A percentile compares a stretch with the other conserved stretches of the same genome.
phyloP scores from a whole-genome alignment of 1,139 yeast species.

The Hemisphaericaspora xylofermentans region DNA sequence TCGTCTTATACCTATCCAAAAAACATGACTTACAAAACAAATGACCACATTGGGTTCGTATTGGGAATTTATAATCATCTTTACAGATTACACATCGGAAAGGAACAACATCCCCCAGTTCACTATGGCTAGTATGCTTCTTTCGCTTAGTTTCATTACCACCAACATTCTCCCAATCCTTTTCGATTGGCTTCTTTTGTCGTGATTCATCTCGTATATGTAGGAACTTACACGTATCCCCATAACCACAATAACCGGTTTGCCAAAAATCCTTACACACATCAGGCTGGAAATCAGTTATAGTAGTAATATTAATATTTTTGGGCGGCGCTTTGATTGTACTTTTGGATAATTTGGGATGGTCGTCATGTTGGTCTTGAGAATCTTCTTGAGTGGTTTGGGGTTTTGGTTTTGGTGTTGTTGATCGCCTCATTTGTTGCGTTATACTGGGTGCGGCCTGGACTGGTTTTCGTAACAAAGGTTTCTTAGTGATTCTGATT shows the following conservation, averaged over 20 bases:
- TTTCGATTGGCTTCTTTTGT: conserved; percentile 65
- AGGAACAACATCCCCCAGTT: conserved; percentile 39
- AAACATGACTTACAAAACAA: conserved; percentile 68
- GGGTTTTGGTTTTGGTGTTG: not conserved
- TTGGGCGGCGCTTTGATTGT: conserved; percentile 3
- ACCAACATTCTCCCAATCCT: conserved; percentile 64
- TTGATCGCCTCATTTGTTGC: too few relatives aligned
- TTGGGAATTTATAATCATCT: conserved; percentile 54
- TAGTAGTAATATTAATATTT: conserved; percentile 66
- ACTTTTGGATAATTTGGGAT: not conserved
- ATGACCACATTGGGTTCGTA: conserved; percentile 66
- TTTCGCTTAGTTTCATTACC: not conserved
- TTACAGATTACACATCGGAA: conserved; percentile 68
- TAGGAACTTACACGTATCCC: conserved; percentile 95
- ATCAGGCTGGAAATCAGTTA: conserved; percentile 91
- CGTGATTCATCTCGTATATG: conserved; percentile 87
- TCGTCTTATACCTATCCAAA: conserved; percentile 45
- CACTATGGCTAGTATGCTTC: conserved; percentile 6
- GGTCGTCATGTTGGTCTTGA: not conserved
- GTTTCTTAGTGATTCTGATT: not conserved
- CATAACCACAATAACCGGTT: conserved; percentile 96
- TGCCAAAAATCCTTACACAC: conserved; percentile 90
- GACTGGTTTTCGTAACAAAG: conserved; percentile 3
- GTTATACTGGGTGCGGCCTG: not conserved
- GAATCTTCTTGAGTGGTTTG: not conserved